A percentile compares a stretch with the other conserved stretches of the same genome.
Conservation (phyloP, 1,284 basidiomycete genomes). For the Microstroma glucosiphilum region DNA sequence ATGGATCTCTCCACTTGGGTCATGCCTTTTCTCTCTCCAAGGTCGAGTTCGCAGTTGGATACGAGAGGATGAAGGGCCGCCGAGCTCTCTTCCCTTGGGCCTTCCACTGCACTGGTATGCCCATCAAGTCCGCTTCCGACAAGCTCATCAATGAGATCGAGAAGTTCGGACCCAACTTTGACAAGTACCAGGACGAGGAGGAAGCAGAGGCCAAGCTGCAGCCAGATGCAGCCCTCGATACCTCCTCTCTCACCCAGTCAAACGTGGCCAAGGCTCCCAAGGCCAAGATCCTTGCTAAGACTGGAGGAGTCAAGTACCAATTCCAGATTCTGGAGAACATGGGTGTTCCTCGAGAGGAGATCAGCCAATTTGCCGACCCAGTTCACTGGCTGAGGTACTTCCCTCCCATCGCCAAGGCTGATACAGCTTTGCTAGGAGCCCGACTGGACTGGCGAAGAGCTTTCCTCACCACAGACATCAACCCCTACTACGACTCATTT, state of each 20-base stretch:
- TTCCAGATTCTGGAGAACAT: slow-evolving; percentile 95
- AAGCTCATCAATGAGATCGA: slow-evolving; percentile 97
- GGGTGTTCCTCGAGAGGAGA: slow-evolving; percentile 74
- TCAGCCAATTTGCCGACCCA: slow-evolving; percentile 93
- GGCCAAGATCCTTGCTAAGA: slow-evolving; percentile 88
- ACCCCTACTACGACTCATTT: slow-evolving; percentile 95
- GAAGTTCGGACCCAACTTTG: slow-evolving; percentile 85
- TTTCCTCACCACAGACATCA: slow-evolving; percentile 89
- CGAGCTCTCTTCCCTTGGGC: slow-evolving; percentile 86
- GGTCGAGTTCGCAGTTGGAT: slow-evolving; percentile 93
- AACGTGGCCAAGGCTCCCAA: slow-evolving; percentile 73
- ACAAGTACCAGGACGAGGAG: slow-evolving; percentile 59
- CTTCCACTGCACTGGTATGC: slow-evolving; percentile 96
- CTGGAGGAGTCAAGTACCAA: slow-evolving; percentile 89
- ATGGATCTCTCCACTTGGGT: slow-evolving; percentile 86
- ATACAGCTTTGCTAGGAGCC: slow-evolving; percentile 79
- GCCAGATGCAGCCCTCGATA: slow-evolving; percentile 1
- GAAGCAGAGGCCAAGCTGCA: slow-evolving; percentile 23
- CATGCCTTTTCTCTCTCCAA: slow-evolving; percentile 99
- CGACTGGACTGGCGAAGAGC: slow-evolving; percentile 95
- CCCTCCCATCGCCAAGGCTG: slow-evolving; percentile 82
- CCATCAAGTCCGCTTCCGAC: slow-evolving; percentile 85
- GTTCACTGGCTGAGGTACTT: slow-evolving; percentile 88
- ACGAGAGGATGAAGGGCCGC: slow-evolving; percentile 91
- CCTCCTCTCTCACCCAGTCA: slow-evolving; percentile 12